Evolutionary conservation across 2,329 filamentous ascomycete genomes (phyloP), one percentile per base, ranked within the genome.

Genomic region (Scopulariopsis brevicaulis): DNA sequence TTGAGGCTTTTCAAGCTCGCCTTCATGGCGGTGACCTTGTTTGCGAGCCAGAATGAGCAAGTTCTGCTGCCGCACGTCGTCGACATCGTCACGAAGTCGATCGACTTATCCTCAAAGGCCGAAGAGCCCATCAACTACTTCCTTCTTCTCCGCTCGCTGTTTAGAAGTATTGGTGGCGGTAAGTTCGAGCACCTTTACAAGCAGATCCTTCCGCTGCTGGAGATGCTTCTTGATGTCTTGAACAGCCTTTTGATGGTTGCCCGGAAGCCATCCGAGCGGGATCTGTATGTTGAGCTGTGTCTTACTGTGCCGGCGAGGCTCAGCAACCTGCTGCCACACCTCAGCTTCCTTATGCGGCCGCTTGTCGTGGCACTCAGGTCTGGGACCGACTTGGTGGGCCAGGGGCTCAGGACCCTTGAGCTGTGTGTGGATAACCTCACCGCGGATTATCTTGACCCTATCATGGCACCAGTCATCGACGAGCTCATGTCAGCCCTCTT

Each of bases 91-190:
- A 96, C 93, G 14, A 92, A 96, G 71, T 97, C 93, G 10, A 96
- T 99, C 62, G 90, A 97, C 71, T 77, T 97, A 43, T 96, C 93
- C 1, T 96, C 94, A 7, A 95, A 88, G 59, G 95, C 94, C 0
- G 91, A 96, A 65, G 93, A 97, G 68, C 95, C 95, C 0, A 96
- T 96, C 82, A 99, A 99, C 70, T 99, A 99, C 73, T 99, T 99
- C 72, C 79, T 96, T 12, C 81, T 99, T 1, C 77, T 99, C 46
- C 82, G 94, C 37, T 96, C 92, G 0, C 76, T 99, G 1, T 99
- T 99, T 70, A 78, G 94, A 59, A 97, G 93, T 68, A 99, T 99
- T 57, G 94, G 94, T 24, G 95, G 94, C 55, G 95, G 94, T 8
- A 88, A 96, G 62, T 99, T 99, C 64, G 94, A 99, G 74, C 89